Conservation (phyloP, 257 asterid genomes). For the Solanum tarapatanum region DNA sequence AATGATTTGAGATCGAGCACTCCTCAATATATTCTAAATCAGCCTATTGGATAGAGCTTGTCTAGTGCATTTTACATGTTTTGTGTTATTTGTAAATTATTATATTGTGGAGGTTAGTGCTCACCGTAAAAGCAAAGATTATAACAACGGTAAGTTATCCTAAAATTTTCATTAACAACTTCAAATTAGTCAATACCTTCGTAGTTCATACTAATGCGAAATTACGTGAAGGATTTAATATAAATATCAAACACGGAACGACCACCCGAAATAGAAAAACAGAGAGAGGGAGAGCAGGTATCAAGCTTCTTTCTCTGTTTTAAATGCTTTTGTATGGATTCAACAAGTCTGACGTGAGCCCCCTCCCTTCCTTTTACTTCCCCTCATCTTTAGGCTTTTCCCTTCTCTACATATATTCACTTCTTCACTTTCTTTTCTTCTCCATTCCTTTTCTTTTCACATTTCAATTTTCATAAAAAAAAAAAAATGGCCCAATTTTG, state of each 20-base stretch:
- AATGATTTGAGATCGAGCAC: background rate
- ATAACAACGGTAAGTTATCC: too few species aligned
- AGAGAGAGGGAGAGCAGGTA: background rate
- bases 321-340: constrained; percentile 2
- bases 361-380: background rate
- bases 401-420: background rate
- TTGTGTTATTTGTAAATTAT: background rate
- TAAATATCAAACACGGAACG: background rate
- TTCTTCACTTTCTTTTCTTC: background rate
- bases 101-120: too few species aligned
- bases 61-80: too few species aligned
- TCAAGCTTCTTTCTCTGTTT: constrained; percentile 4
- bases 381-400: background rate
- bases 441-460: background rate
- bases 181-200: background rate
- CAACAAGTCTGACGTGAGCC: constrained; percentile 6
- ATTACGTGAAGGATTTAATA: background rate
- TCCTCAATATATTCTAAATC: background rate
- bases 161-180: background rate
- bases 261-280: rapidly evolving
- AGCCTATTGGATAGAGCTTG: too few species aligned
- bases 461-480: background rate
- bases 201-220: background rate
- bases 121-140: too few species aligned
- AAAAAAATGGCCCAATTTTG: background rate